These are phyloP conservation scores for Sporothrix humicola DNA, from an alignment of 2,329 filamentous ascomycete genomes.

Conservation along the genomic window DNA sequence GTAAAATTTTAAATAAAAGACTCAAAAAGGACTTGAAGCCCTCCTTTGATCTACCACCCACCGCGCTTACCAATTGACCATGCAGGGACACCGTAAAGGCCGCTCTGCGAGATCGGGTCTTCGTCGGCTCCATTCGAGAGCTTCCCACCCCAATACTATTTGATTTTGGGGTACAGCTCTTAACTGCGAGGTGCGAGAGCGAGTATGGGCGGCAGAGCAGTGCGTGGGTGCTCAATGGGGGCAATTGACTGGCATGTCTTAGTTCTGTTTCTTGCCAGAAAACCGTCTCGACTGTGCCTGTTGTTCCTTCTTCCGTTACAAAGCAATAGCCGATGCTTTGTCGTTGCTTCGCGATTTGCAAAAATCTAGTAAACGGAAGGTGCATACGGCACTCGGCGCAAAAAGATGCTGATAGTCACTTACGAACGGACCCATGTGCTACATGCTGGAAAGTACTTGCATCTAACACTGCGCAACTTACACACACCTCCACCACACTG, in stretches of 20 bases:
- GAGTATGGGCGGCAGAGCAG: conserved; percentile 20
- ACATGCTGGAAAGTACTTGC: background rate
- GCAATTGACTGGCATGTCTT: background rate
- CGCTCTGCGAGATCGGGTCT: conserved; percentile 31
- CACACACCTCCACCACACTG: conserved; percentile 6
- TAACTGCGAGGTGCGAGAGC: background rate
- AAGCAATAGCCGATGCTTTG: conserved; percentile 18
- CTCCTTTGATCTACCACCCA: conserved; percentile 1
- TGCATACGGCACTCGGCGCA: conserved; percentile 15
- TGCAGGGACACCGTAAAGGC: background rate
- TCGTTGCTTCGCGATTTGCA: background rate
- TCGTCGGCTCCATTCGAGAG: conserved; percentile 20
- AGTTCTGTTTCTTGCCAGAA: background rate
- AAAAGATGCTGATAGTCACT: conserved; percentile 21
- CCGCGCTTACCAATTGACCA: conserved; percentile 31
- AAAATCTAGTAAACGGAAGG: background rate
- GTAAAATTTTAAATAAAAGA: background rate
- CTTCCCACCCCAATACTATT: background rate
- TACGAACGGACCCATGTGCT: conserved; percentile 4
- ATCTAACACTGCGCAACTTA: background rate
- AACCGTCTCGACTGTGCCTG: background rate
- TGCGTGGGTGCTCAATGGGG: background rate
- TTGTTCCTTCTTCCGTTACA: background rate
- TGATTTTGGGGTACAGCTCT: background rate
- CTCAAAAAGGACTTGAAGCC: background rate